phyloP scores from a whole-genome alignment of 2,329 filamentous ascomycete species.

The Fusarium poae region DNA sequence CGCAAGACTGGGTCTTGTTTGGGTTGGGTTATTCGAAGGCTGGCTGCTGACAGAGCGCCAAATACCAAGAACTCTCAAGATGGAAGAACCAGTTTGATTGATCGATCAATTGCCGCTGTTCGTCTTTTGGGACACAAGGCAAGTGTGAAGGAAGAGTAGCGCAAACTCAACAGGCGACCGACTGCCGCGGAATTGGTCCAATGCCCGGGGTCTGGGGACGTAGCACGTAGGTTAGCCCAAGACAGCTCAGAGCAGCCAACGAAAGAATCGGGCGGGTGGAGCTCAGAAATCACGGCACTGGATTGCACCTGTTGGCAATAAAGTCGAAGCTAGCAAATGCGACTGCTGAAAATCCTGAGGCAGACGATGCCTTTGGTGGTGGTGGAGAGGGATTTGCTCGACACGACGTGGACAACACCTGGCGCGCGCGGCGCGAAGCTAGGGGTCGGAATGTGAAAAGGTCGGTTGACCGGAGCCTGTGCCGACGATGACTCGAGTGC shows the following conservation, averaged over 20 bases:
- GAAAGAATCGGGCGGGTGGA: slow-evolving; percentile 42
- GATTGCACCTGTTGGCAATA: slow-evolving; percentile 51
- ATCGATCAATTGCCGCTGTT: slow-evolving; percentile 40
- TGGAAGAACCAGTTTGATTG: slow-evolving; percentile 31
- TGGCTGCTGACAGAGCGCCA: slow-evolving; percentile 28
- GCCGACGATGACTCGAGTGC: slow-evolving; percentile 2
- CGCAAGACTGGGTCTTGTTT: slow-evolving; percentile 32
- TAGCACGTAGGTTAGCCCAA: slow-evolving; percentile 43
- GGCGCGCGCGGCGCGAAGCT: slow-evolving; percentile 40
- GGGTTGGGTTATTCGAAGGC: slow-evolving; percentile 29
- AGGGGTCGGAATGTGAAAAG: slow-evolving; percentile 36
- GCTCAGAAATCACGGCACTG: slow-evolving; percentile 52
- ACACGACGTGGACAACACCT: slow-evolving; percentile 44
- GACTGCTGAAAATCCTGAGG: slow-evolving; percentile 27
- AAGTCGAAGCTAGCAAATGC: slow-evolving; percentile 46
- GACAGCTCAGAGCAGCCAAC: slow-evolving; percentile 35
- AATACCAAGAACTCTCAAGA: slow-evolving; percentile 29
- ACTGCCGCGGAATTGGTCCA: slow-evolving; percentile 48
- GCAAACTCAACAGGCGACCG: slow-evolving; percentile 47
- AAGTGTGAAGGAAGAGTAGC: slow-evolving; percentile 42
- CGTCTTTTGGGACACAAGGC: slow-evolving; percentile 30
- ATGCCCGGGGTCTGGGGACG: slow-evolving; percentile 49
- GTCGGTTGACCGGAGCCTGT: slow-evolving; percentile 26
- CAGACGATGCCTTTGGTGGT: slow-evolving; percentile 27
- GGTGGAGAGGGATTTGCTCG: slow-evolving; percentile 25